Conservation (phyloP, 2,329 filamentous ascomycete species). For the Fusarium buharicum region DNA sequence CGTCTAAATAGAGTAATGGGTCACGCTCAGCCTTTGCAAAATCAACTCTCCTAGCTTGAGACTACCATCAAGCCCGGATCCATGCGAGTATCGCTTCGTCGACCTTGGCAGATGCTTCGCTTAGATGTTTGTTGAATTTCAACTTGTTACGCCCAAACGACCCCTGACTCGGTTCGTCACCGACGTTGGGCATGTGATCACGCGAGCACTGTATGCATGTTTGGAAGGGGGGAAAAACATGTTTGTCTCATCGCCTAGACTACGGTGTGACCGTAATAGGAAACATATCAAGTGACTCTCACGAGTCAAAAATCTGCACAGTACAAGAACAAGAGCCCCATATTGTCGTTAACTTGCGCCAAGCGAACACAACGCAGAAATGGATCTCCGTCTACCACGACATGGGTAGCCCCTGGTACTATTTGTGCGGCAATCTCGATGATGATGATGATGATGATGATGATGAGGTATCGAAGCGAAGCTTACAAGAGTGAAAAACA, state of each 20-base stretch:
- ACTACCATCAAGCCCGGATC: not conserved
- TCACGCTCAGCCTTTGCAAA: slow-evolving; percentile 18
- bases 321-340: not conserved
- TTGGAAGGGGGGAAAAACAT: not conserved
- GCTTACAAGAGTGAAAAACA: not conserved
- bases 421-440: not conserved
- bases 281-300: slow-evolving; percentile 18
- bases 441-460: no score
- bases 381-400: not conserved
- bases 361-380: not conserved
- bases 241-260: not conserved
- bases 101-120: not conserved
- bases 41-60: slow-evolving; percentile 3
- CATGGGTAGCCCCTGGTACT: not conserved
- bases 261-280: not conserved
- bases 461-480: no score
- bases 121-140: not conserved
- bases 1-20: slow-evolving; percentile 24
- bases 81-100: not conserved
- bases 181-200: not conserved
- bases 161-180: no score
- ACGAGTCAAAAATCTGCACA: not conserved
- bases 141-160: no score
- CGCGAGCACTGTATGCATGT: not conserved
- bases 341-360: not conserved